These are phyloP conservation scores for Cutaneotrichosporon daszewskae DNA, from an alignment of 1,284 basidiomycete genomes.

Conservation along the genomic window DNA sequence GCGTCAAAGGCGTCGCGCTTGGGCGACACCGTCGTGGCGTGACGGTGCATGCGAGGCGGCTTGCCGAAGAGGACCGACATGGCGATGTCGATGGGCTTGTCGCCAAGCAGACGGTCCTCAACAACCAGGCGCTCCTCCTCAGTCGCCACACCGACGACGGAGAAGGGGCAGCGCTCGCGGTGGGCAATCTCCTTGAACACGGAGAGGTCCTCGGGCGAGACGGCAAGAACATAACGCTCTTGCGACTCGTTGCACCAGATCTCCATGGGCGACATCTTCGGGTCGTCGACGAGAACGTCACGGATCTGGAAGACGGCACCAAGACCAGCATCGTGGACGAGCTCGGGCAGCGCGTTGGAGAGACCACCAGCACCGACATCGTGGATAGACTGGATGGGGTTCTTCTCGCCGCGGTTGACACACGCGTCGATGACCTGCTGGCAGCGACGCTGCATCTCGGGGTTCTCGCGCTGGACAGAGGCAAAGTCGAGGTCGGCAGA, in stretches of 20 bases:
- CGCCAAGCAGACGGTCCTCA: constrained; percentile 73
- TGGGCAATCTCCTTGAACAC: constrained; percentile 71
- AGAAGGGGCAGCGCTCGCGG: constrained; percentile 82
- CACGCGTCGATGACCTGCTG: constrained; percentile 97
- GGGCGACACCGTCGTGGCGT: constrained; percentile 57
- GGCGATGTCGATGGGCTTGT: constrained; percentile 78
- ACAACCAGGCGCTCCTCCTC: constrained; percentile 76
- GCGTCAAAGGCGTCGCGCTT: constrained; percentile 63
- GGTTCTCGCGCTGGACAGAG: constrained; percentile 94
- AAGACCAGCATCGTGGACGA: constrained; percentile 88
- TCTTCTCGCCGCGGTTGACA: constrained; percentile 58
- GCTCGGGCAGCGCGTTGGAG: constrained; percentile 92
- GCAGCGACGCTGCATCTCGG: constrained; percentile 94
- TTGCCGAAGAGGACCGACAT: constrained; percentile 98
- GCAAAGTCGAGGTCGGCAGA: constrained; percentile 94
- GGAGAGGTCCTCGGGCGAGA: constrained; percentile 56
- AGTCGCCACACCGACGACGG: constrained; percentile 83
- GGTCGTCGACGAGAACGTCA: constrained; percentile 85
- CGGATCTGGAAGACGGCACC: constrained; percentile 94
- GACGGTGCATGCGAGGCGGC: constrained; percentile 83
- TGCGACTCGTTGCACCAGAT: constrained; percentile 99
- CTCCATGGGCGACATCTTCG: constrained; percentile 96
- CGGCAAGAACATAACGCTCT: constrained; percentile 92
- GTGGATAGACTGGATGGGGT: constrained; percentile 93
- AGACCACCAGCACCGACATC: constrained; percentile 97